Evolutionary conservation across 2,329 filamentous ascomycete genomes (phyloP), one percentile per base, ranked within the genome.

Genomic region (Colletotrichum filicis): DNA sequence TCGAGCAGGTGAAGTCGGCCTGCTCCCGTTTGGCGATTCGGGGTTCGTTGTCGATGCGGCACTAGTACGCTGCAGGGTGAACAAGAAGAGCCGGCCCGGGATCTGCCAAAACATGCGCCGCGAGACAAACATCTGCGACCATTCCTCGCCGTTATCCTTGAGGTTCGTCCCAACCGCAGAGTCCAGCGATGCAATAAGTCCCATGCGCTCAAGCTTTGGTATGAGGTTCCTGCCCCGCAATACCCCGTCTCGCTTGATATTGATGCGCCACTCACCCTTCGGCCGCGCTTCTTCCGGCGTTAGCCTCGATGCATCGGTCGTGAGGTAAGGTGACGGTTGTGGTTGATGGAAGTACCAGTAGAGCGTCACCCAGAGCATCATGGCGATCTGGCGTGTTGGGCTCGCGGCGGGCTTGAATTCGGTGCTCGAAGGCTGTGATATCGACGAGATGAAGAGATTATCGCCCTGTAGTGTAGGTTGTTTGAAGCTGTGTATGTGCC

Each of bases 331-430:
- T 26, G 88, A 86, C 0, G 96, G 96, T 77, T 92, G 89, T 1
- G 91, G 89, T 81, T 97, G 94, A 83, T 98, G 95, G 78, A 98
- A 98, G 85, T 98, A 98, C 96, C 96, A 98, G 86, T 95, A 98
- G 55, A 98, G 86, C 1, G 95, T 95, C 42, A 95, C 91, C 94
- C 95, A 98, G 7, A 98, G 88, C 93, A 98, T 97, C 94, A 98
- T 95, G 76, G 96, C 96, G 73, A 98, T 94, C 83, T 97, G 94
- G 57, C 95, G 88, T 1, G 95, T 97, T 0, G 94, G 94, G 74
- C 95, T 97, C 16, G 88, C 91, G 1, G 93, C 90, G 1, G 94
- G 91, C 79, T 93, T 94, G 84, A 93, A 97, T 61, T 98, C 95
- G 79, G 85, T 90, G 80, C 87, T 93, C 62, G 93, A 93, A 0